These are phyloP conservation scores for Fusarium sp. DNA, from an alignment of 2,329 filamentous ascomycete genomes.

Conservation along the genomic window DNA sequence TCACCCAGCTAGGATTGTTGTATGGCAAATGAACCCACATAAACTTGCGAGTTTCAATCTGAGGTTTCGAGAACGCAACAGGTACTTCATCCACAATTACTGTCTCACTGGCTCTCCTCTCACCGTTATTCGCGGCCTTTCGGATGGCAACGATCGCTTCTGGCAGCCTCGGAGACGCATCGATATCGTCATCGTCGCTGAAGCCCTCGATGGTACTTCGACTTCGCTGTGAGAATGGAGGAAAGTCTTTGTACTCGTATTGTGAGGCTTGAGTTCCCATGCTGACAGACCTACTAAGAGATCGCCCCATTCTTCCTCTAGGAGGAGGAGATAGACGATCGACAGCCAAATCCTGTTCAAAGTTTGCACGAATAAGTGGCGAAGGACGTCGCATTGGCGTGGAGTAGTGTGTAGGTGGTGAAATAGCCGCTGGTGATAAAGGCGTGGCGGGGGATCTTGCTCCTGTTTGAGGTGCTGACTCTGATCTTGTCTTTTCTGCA, in stretches of 20 bases:
- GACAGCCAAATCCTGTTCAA: constrained; percentile 52
- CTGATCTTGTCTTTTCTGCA: constrained; percentile 32
- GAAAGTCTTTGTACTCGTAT: constrained; percentile 48
- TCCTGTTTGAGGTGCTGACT: constrained; percentile 41
- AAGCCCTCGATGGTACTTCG: constrained; percentile 42
- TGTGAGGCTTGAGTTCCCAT: constrained; percentile 46
- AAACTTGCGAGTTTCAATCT: constrained; percentile 56
- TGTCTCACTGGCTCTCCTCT: constrained; percentile 39
- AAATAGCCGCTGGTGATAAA: constrained; percentile 37
- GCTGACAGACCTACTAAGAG: constrained; percentile 49
- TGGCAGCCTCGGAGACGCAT: constrained; percentile 46
- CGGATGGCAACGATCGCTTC: constrained; percentile 47
- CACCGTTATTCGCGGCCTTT: constrained; percentile 34
- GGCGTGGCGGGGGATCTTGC: constrained; percentile 36
- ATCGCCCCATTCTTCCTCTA: constrained; percentile 42
- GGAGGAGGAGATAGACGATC: constrained; percentile 51
- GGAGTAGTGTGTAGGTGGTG: constrained; percentile 44
- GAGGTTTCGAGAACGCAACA: constrained; percentile 46
- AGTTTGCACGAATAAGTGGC: constrained; percentile 47
- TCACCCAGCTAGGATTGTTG: constrained; percentile 67
- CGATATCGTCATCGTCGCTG: constrained; percentile 42
- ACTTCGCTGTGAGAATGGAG: constrained; percentile 49
- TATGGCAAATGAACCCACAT: constrained; percentile 67
- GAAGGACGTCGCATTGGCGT: constrained; percentile 45
- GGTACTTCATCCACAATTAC: constrained; percentile 44